These are phyloP conservation scores for Malassezia yamatoensis DNA, from an alignment of 1,284 basidiomycete species.

Conservation along the genomic window DNA sequence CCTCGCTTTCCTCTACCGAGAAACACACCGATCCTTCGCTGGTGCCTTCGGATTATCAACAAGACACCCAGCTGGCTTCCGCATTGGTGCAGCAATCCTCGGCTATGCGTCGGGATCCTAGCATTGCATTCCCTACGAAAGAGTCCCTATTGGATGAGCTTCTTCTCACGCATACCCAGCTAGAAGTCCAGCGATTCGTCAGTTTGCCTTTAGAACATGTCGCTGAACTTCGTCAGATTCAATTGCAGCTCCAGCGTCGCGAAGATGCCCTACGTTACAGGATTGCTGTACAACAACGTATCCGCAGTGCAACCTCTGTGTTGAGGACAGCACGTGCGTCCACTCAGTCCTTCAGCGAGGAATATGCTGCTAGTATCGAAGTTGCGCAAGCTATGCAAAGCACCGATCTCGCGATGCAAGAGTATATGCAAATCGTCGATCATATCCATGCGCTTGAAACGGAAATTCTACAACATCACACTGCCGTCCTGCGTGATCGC, in stretches of 20 bases:
- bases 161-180: constrained; percentile 9
- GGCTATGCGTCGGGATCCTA: neutral
- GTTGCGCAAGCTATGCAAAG: constrained; percentile 7
- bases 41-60: too few species aligned
- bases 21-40: too few species aligned
- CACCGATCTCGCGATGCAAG: constrained; percentile 7
- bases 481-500: constrained; percentile 11
- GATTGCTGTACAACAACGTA: constrained; percentile 8
- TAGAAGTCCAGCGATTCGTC: constrained; percentile 14
- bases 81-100: neutral
- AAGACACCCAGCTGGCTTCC: neutral
- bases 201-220: constrained; percentile 9
- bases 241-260: neutral
- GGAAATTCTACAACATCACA: constrained; percentile 9
- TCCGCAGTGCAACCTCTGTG: constrained; percentile 8
- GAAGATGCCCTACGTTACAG: constrained; percentile 2
- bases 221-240: neutral
- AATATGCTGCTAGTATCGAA: neutral
- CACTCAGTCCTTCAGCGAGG: neutral
- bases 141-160: neutral
- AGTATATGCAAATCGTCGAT: constrained; percentile 1
- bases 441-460: neutral
- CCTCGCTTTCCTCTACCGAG: too few species aligned
- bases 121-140: too few species aligned
- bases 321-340: constrained; percentile 1